These are phyloP conservation scores for Pyrenophora tritici-repentis DNA, from an alignment of 2,329 filamentous ascomycete genomes.

Conservation along the genomic window DNA sequence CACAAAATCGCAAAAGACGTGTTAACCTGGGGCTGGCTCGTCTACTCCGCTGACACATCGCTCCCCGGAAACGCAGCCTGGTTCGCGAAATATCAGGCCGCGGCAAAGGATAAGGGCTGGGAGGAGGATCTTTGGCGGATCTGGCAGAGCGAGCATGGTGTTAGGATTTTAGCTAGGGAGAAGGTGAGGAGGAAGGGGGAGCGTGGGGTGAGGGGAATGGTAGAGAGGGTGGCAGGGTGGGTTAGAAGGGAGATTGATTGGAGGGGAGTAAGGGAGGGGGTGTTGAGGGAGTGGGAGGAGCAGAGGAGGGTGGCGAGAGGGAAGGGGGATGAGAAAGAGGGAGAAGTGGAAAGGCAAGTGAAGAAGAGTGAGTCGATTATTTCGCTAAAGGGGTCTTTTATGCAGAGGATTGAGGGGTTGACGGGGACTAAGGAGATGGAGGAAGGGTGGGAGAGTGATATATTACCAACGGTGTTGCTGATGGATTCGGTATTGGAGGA, in stretches of 20 bases:
- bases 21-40: conserved; percentile 3
- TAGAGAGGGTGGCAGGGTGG: background rate
- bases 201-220: background rate
- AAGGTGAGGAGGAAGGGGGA: background rate
- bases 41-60: background rate
- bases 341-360: too few species aligned
- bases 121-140: conserved; percentile 7
- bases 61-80: background rate
- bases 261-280: background rate
- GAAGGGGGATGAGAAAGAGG: too few species aligned
- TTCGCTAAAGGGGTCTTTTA: background rate
- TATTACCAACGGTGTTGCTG: too few species aligned
- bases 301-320: background rate
- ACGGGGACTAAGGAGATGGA: too few species aligned
- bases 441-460: too few species aligned
- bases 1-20: conserved; percentile 4
- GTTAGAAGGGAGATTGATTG: background rate
- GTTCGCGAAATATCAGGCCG: background rate
- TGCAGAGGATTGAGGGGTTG: background rate
- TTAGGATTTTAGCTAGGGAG: background rate
- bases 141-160: conserved; percentile 7
- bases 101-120: background rate
- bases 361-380: background rate
- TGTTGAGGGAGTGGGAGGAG: background rate
- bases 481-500: too few species aligned